Conservation (phyloP, 495 filamentous ascomycete genomes). For the Ramalina intermedia region DNA sequence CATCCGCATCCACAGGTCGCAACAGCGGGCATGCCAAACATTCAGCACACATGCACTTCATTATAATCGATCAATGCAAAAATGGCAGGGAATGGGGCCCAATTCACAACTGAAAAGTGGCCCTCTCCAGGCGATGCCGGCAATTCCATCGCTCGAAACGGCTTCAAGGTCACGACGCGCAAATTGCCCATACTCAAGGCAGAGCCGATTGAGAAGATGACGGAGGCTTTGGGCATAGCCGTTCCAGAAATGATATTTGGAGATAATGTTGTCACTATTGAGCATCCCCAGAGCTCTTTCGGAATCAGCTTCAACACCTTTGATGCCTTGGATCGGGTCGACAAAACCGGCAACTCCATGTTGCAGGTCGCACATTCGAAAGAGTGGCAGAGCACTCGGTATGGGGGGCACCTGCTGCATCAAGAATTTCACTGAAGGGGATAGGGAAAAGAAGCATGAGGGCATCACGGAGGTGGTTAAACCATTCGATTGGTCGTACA, state of each 20-base stretch:
- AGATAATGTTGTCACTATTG: constrained; percentile 68
- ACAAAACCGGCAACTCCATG: constrained; percentile 85
- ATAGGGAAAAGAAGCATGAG: constrained; percentile 66
- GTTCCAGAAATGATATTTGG: constrained; percentile 99
- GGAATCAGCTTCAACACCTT: constrained; percentile 65
- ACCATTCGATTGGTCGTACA: constrained; percentile 97
- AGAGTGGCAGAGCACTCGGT: constrained; percentile 76
- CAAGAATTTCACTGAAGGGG: constrained; percentile 12
- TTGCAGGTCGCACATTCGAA: constrained; percentile 83
- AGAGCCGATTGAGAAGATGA: constrained; percentile 78
- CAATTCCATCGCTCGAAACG: constrained; percentile 32
- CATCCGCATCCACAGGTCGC: no score
- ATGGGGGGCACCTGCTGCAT: constrained; percentile 11
- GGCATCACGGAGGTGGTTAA: constrained; percentile 87
- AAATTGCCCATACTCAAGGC: constrained; percentile 89
- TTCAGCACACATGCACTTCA: no score
- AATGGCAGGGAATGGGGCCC: constrained; percentile 6
- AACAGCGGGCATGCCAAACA: no score
- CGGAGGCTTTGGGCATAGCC: constrained; percentile 59
- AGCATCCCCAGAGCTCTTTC: constrained; percentile 58
- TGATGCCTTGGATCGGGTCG: constrained; percentile 75
- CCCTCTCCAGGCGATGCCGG: constrained; percentile 8
- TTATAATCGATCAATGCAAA: no score
- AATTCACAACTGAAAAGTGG: background rate
- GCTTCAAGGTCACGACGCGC: constrained; percentile 59